Evolutionary conservation across 2,329 filamentous ascomycete species (phyloP), one percentile per base, ranked within the genome.

Genomic region (Pseudovirgaria hyperparasitica): DNA sequence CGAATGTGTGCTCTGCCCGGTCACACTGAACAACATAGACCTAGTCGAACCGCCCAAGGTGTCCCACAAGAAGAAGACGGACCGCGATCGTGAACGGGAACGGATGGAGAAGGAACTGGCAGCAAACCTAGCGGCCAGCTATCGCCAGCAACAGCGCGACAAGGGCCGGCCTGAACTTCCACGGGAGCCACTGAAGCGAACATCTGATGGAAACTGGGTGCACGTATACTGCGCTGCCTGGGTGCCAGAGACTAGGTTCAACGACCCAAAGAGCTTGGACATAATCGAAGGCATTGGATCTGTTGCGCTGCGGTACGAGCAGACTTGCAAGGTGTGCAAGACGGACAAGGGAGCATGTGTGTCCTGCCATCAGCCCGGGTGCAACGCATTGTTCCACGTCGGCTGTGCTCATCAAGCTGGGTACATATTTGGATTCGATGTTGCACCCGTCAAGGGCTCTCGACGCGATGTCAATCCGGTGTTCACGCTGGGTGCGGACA

Each of bases 151-250:
- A 45, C 87, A 98, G 54, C 72, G 82, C 46, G 79, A 87, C 34
- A 72, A 78, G 42, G 84, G 85, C 40, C 79, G 86, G 25, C 87
- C 90, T 1, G 56, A 78, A 19, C 72, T 82, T 37, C 90, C 90
- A 15, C 73, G 90, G 25, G 90, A 96, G 50, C 79, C 90, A 4
- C 62, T 98, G 36, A 98, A 98, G 58, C 74, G 82, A 25, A 98
- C 90, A 0, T 82, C 80, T 4, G 85, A 92, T 49, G 96, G 96
- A 57, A 96, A 96, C 46, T 98, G 90, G 90, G 82, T 94, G 10
- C 90, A 98, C 50, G 84, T 96, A 16, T 77, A 79, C 19, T 98
- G 90, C 47, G 86, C 90, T 2, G 65, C 93, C 11, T 96, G 82
- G 75, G 86, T 80, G 8, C 76, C 84, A 0, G 90, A 98, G 54